Evolutionary conservation across 495 filamentous ascomycete species (phyloP), one percentile per base, ranked within the genome.

Genomic region (Tuber brumale): DNA sequence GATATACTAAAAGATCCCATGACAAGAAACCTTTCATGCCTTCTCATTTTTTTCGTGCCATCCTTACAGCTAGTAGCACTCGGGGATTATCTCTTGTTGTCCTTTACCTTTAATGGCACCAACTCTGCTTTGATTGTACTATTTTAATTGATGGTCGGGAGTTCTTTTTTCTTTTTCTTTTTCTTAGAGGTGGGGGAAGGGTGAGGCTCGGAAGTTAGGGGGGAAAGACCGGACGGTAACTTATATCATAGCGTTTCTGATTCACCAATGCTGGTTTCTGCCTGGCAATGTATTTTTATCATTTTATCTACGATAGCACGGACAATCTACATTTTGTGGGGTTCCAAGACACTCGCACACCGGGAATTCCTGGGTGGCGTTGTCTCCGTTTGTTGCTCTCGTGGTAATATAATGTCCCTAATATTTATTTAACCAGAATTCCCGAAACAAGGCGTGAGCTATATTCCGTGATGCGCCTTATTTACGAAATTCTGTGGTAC

Each of bases 1-100:
- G 74, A 93, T 95, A 76, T 95, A 95, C 85, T 95, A 88, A 89
- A 79, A 70, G 51, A 72, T 42, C 41, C 75, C 57, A 70, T 78
- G 45, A 35, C 27, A 35, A 35, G 9, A 35, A 31, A 19, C 57
- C 57, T 66, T 66, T 66, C 31, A 66, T 66, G 31, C 57, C 57
- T 66, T 35, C 57, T 66, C 57, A 27, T 18, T 66, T 66, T 66
- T 27, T 66, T 66, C 57, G 27, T 35, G 57, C 57, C 57, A 66
- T 35, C 14, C 57, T 66, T 35, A 66, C 57, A 66, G 31, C 27
- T 66, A 35, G 57, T 66, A 66, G 57, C 14, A 0, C 27, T 66
- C 27, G 57, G 14, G 57, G 10, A 66, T 66, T 66, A 66, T 66
- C 27, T 18, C 27, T 66, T 27, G 27, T 35, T 66, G 12, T 66